Evolutionary conservation across 164 flowering plant genomes (phyloP).

Genomic region (Vitis amurensis): DNA sequence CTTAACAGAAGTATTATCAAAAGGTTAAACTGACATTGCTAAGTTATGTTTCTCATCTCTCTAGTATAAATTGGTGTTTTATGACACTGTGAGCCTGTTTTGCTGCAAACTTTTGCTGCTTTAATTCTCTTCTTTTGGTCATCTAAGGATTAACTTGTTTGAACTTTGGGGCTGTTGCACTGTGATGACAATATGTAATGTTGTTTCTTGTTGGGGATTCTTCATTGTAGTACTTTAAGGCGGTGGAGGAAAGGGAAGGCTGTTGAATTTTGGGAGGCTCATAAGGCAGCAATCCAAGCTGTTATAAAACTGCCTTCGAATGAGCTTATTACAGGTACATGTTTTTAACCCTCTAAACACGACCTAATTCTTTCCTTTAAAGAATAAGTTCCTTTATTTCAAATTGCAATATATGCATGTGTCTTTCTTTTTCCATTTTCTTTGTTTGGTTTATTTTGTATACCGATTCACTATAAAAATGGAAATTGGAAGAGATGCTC

Average conservation of each 20-base stretch:
- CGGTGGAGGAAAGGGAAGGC: slow-evolving; percentile 80
- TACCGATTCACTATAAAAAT: neutral
- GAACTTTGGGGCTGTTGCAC: neutral
- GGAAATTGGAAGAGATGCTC: neutral
- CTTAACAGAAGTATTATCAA: too few relatives aligned
- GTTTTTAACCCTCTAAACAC: neutral
- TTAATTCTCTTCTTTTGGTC: too few relatives aligned
- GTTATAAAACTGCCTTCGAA: slow-evolving; percentile 80
- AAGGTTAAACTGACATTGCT: neutral
- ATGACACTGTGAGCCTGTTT: neutral
- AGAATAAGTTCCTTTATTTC: too few relatives aligned
- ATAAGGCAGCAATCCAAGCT: slow-evolving; percentile 78
- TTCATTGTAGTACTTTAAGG: slow-evolving; percentile 60
- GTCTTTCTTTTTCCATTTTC: neutral
- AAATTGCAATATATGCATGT: neutral
- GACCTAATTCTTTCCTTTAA: neutral
- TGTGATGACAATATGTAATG: neutral
- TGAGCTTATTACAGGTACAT: slow-evolving; percentile 82
- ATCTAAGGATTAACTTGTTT: too few relatives aligned
- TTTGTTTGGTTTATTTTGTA: neutral
- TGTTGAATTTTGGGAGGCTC: slow-evolving; percentile 83
- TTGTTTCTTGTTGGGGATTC: slow-evolving; percentile 6
- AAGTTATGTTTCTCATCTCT: neutral
- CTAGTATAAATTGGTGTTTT: neutral
- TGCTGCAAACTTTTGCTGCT: too few relatives aligned